These are phyloP conservation scores for Aegilops sharonensis DNA, from an alignment of 176 grass and related monocot species.

Conservation along the genomic window DNA sequence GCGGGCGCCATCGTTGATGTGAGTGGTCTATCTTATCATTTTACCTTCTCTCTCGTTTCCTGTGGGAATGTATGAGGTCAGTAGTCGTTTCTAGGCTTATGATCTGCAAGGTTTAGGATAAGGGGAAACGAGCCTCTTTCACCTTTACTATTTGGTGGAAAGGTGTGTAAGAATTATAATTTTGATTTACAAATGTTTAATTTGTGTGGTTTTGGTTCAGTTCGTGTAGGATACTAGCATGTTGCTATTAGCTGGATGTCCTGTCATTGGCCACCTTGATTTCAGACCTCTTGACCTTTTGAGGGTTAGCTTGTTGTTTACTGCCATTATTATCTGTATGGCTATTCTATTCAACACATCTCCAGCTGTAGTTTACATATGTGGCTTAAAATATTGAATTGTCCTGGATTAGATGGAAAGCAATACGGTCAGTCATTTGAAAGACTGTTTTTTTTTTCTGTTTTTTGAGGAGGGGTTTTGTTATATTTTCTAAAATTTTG, in stretches of 20 bases:
- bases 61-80: not conserved
- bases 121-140: not conserved
- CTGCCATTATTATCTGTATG: not conserved
- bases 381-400: not conserved
- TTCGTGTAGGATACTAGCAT: not conserved
- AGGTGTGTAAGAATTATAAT: not conserved
- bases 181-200: not conserved
- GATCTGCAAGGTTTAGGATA: not conserved
- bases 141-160: not conserved
- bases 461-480: not conserved
- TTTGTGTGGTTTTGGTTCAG: not conserved
- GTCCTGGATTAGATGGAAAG: not conserved
- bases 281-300: not conserved
- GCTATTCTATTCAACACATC: not conserved
- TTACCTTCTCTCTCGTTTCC: not conserved
- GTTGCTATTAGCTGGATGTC: not conserved
- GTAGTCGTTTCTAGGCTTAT: not conserved
- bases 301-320: not conserved
- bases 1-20: slow-evolving; percentile 97
- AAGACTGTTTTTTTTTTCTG: not conserved
- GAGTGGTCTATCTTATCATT: slow-evolving; percentile 19
- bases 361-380: not conserved
- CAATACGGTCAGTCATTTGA: not conserved
- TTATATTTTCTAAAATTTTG: no score
- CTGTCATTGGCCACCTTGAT: not conserved